A percentile compares a stretch with the other conserved stretches of the same genome.
Conservation (phyloP, 345 rosid genomes). For the Ricinus communis region DNA sequence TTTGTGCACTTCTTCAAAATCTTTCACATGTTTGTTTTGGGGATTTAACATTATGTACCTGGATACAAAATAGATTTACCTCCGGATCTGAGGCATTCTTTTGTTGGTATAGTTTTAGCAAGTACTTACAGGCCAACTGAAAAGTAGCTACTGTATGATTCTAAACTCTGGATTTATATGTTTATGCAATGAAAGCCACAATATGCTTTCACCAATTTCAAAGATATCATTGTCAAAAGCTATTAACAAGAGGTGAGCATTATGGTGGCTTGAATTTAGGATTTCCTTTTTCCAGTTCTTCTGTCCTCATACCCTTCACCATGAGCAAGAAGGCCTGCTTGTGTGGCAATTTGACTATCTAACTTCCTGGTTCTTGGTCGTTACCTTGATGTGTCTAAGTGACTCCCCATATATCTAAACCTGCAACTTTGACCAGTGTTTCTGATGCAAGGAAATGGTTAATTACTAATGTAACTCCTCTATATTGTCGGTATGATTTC, state of each 20-base stretch:
- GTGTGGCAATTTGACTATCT: neutral
- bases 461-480: neutral
- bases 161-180: neutral
- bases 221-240: neutral
- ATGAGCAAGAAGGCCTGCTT: neutral
- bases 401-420: neutral
- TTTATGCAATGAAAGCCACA: neutral
- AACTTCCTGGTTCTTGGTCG: neutral
- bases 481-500: neutral
- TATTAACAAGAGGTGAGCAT: neutral
- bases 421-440: neutral
- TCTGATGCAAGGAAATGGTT: neutral
- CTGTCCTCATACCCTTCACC: too few species aligned
- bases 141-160: neutral
- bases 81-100: too few species aligned
- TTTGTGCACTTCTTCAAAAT: neutral
- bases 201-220: neutral
- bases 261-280: neutral
- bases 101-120: too few species aligned
- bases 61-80: neutral
- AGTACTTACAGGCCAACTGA: neutral
- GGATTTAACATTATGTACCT: neutral
- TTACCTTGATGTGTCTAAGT: neutral
- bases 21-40: neutral
- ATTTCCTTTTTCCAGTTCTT: too few species aligned